Evolutionary conservation across 1,284 basidiomycete genomes (phyloP).

Genomic region (Papiliotrema fonsecae): DNA sequence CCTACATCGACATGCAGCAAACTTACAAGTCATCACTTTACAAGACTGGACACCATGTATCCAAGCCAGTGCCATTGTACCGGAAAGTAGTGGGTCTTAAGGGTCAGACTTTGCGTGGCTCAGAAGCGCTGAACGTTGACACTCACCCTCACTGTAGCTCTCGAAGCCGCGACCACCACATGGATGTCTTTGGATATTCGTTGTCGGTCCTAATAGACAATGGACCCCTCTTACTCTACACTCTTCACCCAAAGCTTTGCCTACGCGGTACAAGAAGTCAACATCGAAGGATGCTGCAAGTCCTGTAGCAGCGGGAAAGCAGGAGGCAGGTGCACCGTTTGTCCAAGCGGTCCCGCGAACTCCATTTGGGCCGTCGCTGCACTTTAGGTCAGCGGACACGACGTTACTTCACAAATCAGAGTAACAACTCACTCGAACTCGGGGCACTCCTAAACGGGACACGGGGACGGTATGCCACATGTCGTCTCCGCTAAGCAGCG

Average conservation of each 20-base stretch:
- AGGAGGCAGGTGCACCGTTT: slow-evolving; percentile 22
- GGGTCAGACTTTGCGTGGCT: no score
- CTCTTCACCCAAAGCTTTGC: slow-evolving; percentile 60
- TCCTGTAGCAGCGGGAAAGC: slow-evolving; percentile 56
- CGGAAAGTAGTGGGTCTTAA: slow-evolving; percentile 65
- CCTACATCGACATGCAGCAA: background rate
- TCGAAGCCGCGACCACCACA: slow-evolving; percentile 60
- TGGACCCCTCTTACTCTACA: slow-evolving; percentile 64
- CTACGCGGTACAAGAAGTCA: slow-evolving; percentile 60
- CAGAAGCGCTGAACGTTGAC: background rate
- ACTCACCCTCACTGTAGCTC: slow-evolving; percentile 21
- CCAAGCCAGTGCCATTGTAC: slow-evolving; percentile 62
- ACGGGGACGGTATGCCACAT: slow-evolving; percentile 69
- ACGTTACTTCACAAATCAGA: slow-evolving; percentile 19
- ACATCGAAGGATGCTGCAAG: slow-evolving; percentile 70
- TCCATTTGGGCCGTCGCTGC: slow-evolving; percentile 52
- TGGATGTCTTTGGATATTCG: slow-evolving; percentile 72
- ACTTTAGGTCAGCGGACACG: slow-evolving; percentile 9
- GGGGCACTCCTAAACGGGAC: slow-evolving; percentile 62
- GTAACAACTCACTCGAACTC: slow-evolving; percentile 57
- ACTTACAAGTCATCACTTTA: slow-evolving; percentile 56
- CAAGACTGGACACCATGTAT: slow-evolving; percentile 64
- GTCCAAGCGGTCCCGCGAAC: slow-evolving; percentile 27
- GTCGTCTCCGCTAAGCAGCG: slow-evolving; percentile 64
- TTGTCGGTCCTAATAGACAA: slow-evolving; percentile 65